phyloP scores from a whole-genome alignment of 495 filamentous ascomycete species.

The Penicillium canescens region DNA sequence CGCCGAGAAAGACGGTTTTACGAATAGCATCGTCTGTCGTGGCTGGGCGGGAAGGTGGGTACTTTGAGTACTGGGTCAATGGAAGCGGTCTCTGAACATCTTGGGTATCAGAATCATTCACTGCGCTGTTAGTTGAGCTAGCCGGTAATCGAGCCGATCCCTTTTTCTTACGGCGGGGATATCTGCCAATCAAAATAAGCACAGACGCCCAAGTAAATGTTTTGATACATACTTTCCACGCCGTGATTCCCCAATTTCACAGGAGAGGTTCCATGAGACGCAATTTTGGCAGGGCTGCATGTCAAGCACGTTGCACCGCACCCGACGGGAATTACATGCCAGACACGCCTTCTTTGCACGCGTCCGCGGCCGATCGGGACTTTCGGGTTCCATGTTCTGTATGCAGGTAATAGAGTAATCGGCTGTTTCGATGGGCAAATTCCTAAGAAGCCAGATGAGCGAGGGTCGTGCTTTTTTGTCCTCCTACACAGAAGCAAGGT shows the following conservation, averaged over 20 bases:
- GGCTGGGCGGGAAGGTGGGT: slow-evolving; percentile 8
- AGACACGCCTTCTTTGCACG: slow-evolving; percentile 47
- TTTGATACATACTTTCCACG: slow-evolving; percentile 40
- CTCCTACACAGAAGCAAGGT: background rate
- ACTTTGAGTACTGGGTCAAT: slow-evolving; percentile 4
- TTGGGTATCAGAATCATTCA: background rate
- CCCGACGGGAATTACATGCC: slow-evolving; percentile 46
- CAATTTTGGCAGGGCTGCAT: slow-evolving; percentile 47
- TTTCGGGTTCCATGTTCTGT: slow-evolving; percentile 10
- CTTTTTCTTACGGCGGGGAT: slow-evolving; percentile 28
- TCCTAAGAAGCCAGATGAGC: background rate
- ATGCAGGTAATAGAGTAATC: slow-evolving; percentile 8
- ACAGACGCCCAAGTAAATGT: background rate
- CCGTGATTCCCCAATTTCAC: slow-evolving; percentile 44
- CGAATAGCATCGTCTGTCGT: slow-evolving; percentile 17
- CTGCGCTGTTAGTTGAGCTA: background rate
- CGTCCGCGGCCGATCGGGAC: slow-evolving; percentile 19
- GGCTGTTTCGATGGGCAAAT: slow-evolving; percentile 1
- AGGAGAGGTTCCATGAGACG: slow-evolving; percentile 33
- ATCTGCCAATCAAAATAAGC: slow-evolving; percentile 18
- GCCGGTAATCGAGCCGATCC: slow-evolving; percentile 4
- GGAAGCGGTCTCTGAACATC: background rate
- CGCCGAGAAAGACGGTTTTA: slow-evolving; percentile 41
- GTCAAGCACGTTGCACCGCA: slow-evolving; percentile 48
- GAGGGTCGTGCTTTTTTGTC: background rate